Conservation (phyloP, 306 rosid genomes). For the Citrullus amarus region DNA sequence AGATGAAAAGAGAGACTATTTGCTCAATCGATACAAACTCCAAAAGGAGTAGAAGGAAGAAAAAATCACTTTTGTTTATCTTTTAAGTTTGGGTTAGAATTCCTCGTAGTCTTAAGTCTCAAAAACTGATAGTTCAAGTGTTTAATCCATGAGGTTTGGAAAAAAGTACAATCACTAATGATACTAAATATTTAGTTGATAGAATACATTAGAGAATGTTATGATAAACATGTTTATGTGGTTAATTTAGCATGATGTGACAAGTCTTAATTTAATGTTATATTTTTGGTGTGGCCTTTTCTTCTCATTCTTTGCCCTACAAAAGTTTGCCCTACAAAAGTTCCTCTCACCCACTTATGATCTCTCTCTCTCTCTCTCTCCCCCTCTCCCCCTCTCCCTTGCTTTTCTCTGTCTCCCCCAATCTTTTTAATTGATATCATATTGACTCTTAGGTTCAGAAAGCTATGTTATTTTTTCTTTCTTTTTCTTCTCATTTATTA, state of each 20-base stretch:
- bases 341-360: not conserved
- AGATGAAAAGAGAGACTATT: too few relatives aligned
- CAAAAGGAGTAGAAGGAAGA: too few relatives aligned
- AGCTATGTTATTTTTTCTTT: too few relatives aligned
- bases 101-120: too few relatives aligned
- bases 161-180: not conserved
- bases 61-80: too few relatives aligned
- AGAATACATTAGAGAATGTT: not conserved
- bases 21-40: too few relatives aligned
- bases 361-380: not conserved
- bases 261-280: not conserved
- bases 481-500: too few relatives aligned
- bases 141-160: not conserved
- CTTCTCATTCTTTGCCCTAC: not conserved
- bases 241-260: not conserved
- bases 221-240: not conserved
- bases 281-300: not conserved
- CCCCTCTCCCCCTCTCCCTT: not conserved
- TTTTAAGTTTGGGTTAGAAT: too few relatives aligned
- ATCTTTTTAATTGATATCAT: not conserved
- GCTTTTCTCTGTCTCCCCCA: not conserved
- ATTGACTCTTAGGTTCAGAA: not conserved
- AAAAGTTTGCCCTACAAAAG: not conserved
- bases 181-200: not conserved
- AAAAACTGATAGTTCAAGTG: too few relatives aligned